phyloP scores from a whole-genome alignment of 495 filamentous ascomycete genomes.

The Aspergillus conjunctus region DNA sequence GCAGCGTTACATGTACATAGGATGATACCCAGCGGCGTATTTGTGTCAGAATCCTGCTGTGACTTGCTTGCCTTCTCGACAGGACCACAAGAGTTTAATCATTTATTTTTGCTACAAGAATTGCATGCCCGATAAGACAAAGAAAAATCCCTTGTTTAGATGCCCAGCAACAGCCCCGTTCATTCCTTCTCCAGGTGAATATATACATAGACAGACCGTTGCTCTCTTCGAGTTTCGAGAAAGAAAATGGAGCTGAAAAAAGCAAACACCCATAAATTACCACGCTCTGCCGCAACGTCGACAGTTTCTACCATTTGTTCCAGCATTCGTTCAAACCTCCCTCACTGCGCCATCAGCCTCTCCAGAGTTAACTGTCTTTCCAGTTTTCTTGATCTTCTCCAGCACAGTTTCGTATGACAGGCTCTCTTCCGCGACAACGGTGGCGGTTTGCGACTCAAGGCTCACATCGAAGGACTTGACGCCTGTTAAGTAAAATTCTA shows the following conservation, averaged over 20 bases:
- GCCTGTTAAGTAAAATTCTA: slow-evolving; percentile 53
- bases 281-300: not conserved
- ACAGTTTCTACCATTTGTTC: not conserved
- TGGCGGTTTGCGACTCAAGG: slow-evolving; percentile 79
- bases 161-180: not conserved
- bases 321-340: slow-evolving; percentile 34
- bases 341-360: slow-evolving; percentile 56
- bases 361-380: slow-evolving; percentile 80
- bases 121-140: too few species aligned
- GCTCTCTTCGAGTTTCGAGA: not conserved
- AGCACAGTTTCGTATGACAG: slow-evolving; percentile 80
- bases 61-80: too few species aligned
- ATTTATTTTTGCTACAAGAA: too few species aligned
- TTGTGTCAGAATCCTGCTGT: not conserved
- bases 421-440: slow-evolving; percentile 62
- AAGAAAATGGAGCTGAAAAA: not conserved
- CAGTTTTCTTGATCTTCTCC: slow-evolving; percentile 90
- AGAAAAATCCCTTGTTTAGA: not conserved
- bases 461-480: slow-evolving; percentile 84
- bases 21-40: slow-evolving; percentile 39
- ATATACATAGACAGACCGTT: not conserved
- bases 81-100: too few species aligned
- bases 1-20: slow-evolving; percentile 18
- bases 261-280: not conserved
- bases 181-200: not conserved